Evolutionary conservation across 805 yeast genomes (phyloP).

Genomic region (Henningerozyma blattae): DNA sequence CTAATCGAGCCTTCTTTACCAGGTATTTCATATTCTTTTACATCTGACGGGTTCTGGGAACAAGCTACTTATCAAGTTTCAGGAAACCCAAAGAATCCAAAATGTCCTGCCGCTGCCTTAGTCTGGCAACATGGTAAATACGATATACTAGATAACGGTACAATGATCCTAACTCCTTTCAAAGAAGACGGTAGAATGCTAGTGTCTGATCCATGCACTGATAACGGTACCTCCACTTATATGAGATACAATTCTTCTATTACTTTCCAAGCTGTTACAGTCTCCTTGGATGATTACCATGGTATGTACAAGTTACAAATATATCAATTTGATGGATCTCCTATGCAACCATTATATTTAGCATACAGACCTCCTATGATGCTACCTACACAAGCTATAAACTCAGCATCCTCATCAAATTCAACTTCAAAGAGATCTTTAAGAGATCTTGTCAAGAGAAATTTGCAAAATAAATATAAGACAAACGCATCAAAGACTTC

Average conservation of each 20-base stretch:
- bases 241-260: slow-evolving; percentile 62
- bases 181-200: slow-evolving; percentile 88
- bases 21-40: slow-evolving; percentile 86
- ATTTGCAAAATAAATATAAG: slow-evolving; percentile 67
- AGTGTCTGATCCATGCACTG: slow-evolving; percentile 77
- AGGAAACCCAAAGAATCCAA: slow-evolving; percentile 59
- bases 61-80: slow-evolving; percentile 76
- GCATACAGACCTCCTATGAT: slow-evolving; percentile 92
- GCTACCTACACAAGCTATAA: slow-evolving; percentile 73
- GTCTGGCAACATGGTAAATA: slow-evolving; percentile 87
- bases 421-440: slow-evolving; percentile 26
- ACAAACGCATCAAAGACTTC: slow-evolving; percentile 46
- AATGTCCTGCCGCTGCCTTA: slow-evolving; percentile 73
- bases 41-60: slow-evolving; percentile 84
- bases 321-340: slow-evolving; percentile 67
- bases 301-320: slow-evolving; percentile 72
- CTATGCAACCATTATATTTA: slow-evolving; percentile 76
- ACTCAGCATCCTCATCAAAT: slow-evolving; percentile 11
- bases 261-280: slow-evolving; percentile 42
- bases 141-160: slow-evolving; percentile 48
- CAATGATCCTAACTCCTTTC: slow-evolving; percentile 59
- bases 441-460: slow-evolving; percentile 45
- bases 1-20: slow-evolving; percentile 93
- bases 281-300: slow-evolving; percentile 63
- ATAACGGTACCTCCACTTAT: slow-evolving; percentile 47